Conservation (phyloP, 768 basidiomycete genomes). For the Mycena capillaripes region DNA sequence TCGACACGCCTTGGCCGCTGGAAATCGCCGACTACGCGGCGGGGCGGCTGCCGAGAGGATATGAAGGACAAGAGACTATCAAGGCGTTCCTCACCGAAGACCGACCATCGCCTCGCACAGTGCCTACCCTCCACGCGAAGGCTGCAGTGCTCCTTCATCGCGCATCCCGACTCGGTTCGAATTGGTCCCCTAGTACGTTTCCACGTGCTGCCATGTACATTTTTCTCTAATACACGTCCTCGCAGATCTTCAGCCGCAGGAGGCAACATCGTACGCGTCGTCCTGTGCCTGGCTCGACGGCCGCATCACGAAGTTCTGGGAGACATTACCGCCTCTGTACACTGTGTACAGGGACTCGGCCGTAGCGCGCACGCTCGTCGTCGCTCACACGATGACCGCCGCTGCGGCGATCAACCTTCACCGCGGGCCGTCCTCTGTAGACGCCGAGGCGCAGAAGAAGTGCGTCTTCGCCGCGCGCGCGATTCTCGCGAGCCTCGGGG, state of each 20-base stretch:
- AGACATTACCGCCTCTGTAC: constrained; percentile 22
- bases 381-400: constrained; percentile 28
- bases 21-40: constrained; percentile 26
- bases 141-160: constrained; percentile 35
- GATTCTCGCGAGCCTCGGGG: constrained; percentile 25
- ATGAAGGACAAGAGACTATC: constrained; percentile 10
- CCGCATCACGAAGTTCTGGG: constrained; percentile 29
- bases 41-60: not conserved
- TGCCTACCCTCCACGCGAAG: constrained; percentile 16
- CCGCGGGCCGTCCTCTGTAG: not conserved
- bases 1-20: constrained; percentile 39
- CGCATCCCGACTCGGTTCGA: constrained; percentile 16
- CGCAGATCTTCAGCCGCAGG: constrained; percentile 21
- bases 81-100: constrained; percentile 13
- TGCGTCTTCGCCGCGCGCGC: constrained; percentile 28
- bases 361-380: not conserved
- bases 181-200: constrained; percentile 27
- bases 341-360: constrained; percentile 2
- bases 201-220: not conserved
- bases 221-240: not conserved
- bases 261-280: constrained; percentile 11
- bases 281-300: constrained; percentile 22
- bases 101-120: not conserved
- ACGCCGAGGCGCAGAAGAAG: constrained; percentile 17
- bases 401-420: constrained; percentile 31